Evolutionary conservation across 176 grass and related monocot genomes (phyloP), one percentile per base, ranked within the genome.

Genomic region (Carex pumila): DNA sequence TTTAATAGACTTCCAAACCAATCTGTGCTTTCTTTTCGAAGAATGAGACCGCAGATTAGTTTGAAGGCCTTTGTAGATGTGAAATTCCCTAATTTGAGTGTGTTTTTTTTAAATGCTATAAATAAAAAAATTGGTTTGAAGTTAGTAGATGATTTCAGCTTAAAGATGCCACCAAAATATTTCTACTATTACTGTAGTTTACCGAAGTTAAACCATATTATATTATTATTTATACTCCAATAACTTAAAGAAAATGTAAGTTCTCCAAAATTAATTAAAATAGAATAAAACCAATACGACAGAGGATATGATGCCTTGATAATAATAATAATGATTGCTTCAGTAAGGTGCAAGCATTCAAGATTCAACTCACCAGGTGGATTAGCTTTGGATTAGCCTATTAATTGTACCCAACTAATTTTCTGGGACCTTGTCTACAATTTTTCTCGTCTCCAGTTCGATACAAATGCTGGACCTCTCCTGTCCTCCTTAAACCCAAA

Each of bases 371-470:
- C 14, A 81, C 57, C 32, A 21, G 65, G 25, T 36, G 39, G 29
- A 80, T 80, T 80, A 63, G 9, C 57, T 61, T 81, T 64, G 39
- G 18, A 60, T 83, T 55, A 55, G 39, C 2, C 39, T 54, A 67
- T 67, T 83, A 82, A 67, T 83, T 83, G 52, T 69, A 12, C 12
- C 78, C 1, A 59, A 45, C 78, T 29, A 59, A 65, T 43, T 81
- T 29, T 50, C 29, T 57, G 73, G 47, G 53, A 1, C 50, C 13
- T 78, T 31, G 52, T 78, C 25, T 25, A 18, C 15, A n/a, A 54
- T 29, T 25, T 12, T 14, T n/a, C 34, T 70, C 14, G 19, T 75
- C 71, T 75, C 45, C 71, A 53, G 71, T 53, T 75, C 11, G 5
- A 50, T 7, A 25, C 9, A 7, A 54, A 75, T 17, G 3, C 47